Base-by-base conservation (phyloP, 352 stramenopile genomes). In the Thraustochytrium striatum region DNA sequence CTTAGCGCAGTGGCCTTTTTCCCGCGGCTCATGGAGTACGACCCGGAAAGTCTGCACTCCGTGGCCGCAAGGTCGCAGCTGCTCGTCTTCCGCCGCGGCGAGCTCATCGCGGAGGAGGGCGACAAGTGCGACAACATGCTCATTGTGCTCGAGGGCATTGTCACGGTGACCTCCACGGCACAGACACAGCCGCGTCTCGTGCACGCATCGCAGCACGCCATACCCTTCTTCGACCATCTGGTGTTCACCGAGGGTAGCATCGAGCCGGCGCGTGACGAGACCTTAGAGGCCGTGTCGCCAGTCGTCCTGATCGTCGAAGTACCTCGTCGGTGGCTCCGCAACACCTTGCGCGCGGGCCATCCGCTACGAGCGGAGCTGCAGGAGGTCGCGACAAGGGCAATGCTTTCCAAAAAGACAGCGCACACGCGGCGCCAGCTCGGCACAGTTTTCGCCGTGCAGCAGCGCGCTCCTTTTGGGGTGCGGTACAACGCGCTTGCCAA, bases 381-480 rank as follows among this genome's bases (percentile, higher is more conserved):
- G 25, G 38, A 70, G n/a, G 35, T 33, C 41, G 59, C 59, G 28
- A 52, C 53, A 9, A 33, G 59, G 3, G 13, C 53, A 5, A 70
- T 53, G 59, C 50, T 70, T 0, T 33, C 50, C 3, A 33, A 70
- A 70, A 38, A 70, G 25, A 38, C 36, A 19, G 21, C 35, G 3
- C 53, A 36, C 38, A 5, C 33, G 38, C 62, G 41, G 9, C 50
- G 57, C 28, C 72, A 79, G 53, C 36, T 79, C 3, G 50, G 13
- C 0, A 32, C 8, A 2, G 69, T 79, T 16, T 30, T 79, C 7
- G 11, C 0, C 5, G 32, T 44, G 16, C 69, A 79, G 43, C 50
- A 79, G 25, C n/a, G 19, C 11, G 69, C 69, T 13, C 69, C 69
- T 19, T 79, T 79, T 72, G 69, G 69, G 1, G 57, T 33, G 19